Conservation (phyloP, 805 yeast species). For the Scheffersomyces amazonensis region DNA sequence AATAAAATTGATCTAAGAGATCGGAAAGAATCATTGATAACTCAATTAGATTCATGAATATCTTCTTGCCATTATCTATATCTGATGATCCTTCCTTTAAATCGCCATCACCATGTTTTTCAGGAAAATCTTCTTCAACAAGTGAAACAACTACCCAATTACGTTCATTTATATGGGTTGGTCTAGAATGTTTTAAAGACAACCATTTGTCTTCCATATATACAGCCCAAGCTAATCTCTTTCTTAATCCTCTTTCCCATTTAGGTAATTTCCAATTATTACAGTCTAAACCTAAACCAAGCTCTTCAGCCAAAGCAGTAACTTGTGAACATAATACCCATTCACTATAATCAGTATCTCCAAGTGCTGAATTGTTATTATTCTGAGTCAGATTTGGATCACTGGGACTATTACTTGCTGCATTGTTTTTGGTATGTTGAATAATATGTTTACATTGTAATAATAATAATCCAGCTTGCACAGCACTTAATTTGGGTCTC, state of each 20-base stretch:
- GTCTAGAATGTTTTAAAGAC: constrained; percentile 75
- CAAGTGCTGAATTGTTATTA: constrained; percentile 1
- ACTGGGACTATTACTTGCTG: constrained; percentile 6
- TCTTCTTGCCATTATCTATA: constrained; percentile 64
- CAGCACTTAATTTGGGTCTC: constrained; percentile 87
- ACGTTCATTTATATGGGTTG: constrained; percentile 70
- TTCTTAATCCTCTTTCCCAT: constrained; percentile 90
- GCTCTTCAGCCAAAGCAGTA: constrained; percentile 82
- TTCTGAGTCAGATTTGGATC: constrained; percentile 1
- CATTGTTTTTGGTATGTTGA: constrained; percentile 10
- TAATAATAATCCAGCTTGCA: constrained; percentile 81
- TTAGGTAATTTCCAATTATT: constrained; percentile 87
- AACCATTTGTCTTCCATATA: constrained; percentile 92
- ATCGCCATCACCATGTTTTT: constrained; percentile 54
- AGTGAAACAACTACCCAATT: constrained; percentile 80
- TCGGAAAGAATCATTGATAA: constrained; percentile 68
- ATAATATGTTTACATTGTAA: constrained; percentile 59
- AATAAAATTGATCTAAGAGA: constrained; percentile 68
- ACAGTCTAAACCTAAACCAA: constrained; percentile 90
- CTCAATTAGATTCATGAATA: constrained; percentile 66
- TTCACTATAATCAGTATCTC: constrained; percentile 53
- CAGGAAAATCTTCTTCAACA: constrained; percentile 76
- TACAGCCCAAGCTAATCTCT: constrained; percentile 94
- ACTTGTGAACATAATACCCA: constrained; percentile 88
- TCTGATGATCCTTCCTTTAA: constrained; percentile 61